phyloP scores from a whole-genome alignment of 345 rosid genomes.

The Populus ilicifolia region DNA sequence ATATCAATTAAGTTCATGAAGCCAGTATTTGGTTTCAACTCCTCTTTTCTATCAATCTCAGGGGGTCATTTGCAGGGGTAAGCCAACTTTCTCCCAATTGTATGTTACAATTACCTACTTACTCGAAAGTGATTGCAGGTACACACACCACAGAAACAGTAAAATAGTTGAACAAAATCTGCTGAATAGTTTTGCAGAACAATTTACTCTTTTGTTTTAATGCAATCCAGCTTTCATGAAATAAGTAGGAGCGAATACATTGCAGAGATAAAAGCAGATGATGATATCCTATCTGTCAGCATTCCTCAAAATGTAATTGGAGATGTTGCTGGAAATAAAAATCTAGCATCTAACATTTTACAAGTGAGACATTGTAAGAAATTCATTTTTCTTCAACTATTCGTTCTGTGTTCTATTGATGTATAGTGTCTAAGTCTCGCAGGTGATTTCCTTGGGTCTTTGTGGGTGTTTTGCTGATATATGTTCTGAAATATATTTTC shows the following conservation, averaged over 20 bases:
- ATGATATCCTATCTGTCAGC: conserved; percentile 40
- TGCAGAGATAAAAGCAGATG: conserved; percentile 57
- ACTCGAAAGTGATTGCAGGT: neutral
- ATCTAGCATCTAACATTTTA: conserved; percentile 64
- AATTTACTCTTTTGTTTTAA: conserved; percentile 4
- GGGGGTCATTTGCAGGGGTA: conserved; percentile 81
- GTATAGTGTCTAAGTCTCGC: neutral
- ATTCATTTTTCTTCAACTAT: neutral
- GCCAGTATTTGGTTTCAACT: conserved; percentile 82
- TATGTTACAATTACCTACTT: neutral
- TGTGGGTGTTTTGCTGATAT: conserved; percentile 12
- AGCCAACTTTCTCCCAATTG: conserved; percentile 26
- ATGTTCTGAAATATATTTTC: conserved; percentile 21
- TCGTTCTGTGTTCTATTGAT: neutral
- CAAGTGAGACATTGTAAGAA: conserved; percentile 77
- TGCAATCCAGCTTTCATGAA: conserved; percentile 61
- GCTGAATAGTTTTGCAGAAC: neutral
- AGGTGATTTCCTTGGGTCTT: neutral
- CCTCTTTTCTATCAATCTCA: conserved; percentile 62
- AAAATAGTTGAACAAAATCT: neutral
- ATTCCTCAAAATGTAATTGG: conserved; percentile 74
- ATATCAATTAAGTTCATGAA: conserved; percentile 64
- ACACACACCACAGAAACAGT: neutral
- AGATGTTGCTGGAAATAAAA: conserved; percentile 86
- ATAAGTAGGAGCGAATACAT: conserved; percentile 54